phyloP scores from a whole-genome alignment of 257 asterid species.

The Datura wrightii region DNA sequence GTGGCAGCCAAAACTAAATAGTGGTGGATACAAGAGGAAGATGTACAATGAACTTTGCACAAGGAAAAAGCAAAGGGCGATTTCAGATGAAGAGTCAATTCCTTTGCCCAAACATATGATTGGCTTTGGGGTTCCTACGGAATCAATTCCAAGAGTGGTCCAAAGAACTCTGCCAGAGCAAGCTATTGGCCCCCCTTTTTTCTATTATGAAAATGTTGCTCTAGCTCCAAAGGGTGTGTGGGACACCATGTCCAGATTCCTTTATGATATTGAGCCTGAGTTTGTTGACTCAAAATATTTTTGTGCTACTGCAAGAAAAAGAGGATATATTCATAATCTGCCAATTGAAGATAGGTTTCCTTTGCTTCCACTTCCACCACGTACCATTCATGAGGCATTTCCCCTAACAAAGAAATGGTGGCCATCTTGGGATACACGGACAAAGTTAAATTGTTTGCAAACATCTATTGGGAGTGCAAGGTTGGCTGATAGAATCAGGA shows the following conservation, averaged over 20 bases:
- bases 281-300: slow-evolving; percentile 57
- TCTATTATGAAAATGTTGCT: slow-evolving; percentile 60
- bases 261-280: slow-evolving; percentile 50
- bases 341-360: slow-evolving; percentile 47
- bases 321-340: slow-evolving; percentile 57
- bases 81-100: slow-evolving; percentile 37
- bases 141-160: slow-evolving; percentile 15
- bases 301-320: slow-evolving; percentile 52
- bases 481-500: slow-evolving; percentile 51
- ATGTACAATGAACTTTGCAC: slow-evolving; percentile 19
- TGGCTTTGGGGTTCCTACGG: slow-evolving; percentile 53
- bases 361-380: slow-evolving; percentile 48
- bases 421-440: slow-evolving; percentile 59
- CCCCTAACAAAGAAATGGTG: slow-evolving; percentile 56
- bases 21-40: slow-evolving; percentile 41
- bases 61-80: slow-evolving; percentile 38
- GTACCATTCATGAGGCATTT: slow-evolving; percentile 50
- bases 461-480: slow-evolving; percentile 54
- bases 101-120: slow-evolving; percentile 53
- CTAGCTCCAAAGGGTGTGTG: slow-evolving; percentile 55
- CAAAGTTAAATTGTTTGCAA: slow-evolving; percentile 53
- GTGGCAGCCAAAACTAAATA: slow-evolving; percentile 42
- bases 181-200: slow-evolving; percentile 51
- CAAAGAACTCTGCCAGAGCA: slow-evolving; percentile 47
- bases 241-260: slow-evolving; percentile 41